Conservation (phyloP, 2,329 filamentous ascomycete genomes). For the Purpureocillium takamizusanense region DNA sequence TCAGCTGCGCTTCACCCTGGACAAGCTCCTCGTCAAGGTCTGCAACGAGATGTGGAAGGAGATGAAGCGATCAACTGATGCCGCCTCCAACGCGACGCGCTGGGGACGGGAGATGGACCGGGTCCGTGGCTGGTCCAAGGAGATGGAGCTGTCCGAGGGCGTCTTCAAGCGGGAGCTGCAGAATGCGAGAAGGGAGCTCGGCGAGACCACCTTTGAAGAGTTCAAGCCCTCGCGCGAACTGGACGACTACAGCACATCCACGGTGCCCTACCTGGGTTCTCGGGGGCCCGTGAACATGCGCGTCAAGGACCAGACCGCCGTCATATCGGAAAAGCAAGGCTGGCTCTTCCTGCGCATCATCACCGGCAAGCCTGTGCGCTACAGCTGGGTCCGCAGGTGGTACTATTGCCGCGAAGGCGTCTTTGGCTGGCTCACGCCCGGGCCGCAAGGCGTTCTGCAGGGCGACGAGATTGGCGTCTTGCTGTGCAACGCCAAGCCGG, state of each 20-base stretch:
- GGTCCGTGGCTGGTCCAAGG: conserved; percentile 83
- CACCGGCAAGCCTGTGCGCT: conserved; percentile 79
- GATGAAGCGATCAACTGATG: conserved; percentile 63
- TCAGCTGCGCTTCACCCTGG: conserved; percentile 73
- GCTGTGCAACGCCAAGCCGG: conserved; percentile 85
- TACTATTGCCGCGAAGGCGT: conserved; percentile 94
- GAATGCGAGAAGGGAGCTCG: conserved; percentile 69
- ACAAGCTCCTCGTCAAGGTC: conserved; percentile 76
- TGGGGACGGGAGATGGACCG: conserved; percentile 80
- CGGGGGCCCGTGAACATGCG: conserved; percentile 58
- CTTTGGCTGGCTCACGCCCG: conserved; percentile 88
- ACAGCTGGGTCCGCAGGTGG: conserved; percentile 87
- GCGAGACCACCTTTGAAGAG: conserved; percentile 61
- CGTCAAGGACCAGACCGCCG: conserved; percentile 37
- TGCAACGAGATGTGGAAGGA: conserved; percentile 86
- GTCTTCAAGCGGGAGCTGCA: conserved; percentile 76
- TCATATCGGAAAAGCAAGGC: conserved; percentile 73
- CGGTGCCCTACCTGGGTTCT: conserved; percentile 76
- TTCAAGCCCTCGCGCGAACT: conserved; percentile 82
- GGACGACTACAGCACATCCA: conserved; percentile 85
- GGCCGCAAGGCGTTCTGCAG: conserved; percentile 79
- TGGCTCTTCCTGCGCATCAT: conserved; percentile 82
- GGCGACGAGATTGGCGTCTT: conserved; percentile 94
- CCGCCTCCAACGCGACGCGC: conserved; percentile 52
- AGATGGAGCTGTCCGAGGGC: conserved; percentile 85